phyloP scores from a whole-genome alignment of 441 rosid species.

The Erodium trifolium region DNA sequence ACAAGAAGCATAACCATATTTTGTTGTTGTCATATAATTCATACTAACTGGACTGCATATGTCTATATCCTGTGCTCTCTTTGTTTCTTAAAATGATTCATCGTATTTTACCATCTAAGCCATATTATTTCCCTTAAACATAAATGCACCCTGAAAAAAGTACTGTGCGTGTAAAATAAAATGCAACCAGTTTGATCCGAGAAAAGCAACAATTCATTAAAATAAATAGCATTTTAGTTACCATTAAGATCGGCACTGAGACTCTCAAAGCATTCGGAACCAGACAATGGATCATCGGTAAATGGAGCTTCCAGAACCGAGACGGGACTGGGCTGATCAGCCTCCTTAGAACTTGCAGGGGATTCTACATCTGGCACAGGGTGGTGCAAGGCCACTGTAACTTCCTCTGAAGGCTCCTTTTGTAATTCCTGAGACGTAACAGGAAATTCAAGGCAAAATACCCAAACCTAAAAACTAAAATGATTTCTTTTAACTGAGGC shows the following conservation, averaged over 20 bases:
- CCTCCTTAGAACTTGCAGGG: conserved; percentile 57
- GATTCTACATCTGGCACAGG: conserved; percentile 43
- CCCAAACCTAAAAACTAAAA: too few relatives aligned
- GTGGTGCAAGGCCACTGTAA: conserved; percentile 25
- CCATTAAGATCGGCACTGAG: conserved; percentile 88
- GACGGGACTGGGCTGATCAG: conserved; percentile 90
- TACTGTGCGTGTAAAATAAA: not conserved
- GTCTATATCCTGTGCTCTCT: not conserved
- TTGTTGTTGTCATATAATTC: not conserved
- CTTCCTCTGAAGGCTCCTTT: conserved; percentile 29
- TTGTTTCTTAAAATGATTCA: not conserved
- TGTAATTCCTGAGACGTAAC: conserved; percentile 43
- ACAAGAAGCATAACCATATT: not conserved
- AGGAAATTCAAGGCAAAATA: conserved; percentile 8
- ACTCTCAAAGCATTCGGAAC: conserved; percentile 90
- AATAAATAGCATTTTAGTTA: conserved; percentile 23
- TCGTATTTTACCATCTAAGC: not conserved
- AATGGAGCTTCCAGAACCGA: conserved; percentile 89
- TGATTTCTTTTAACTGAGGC: too few relatives aligned
- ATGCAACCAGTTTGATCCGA: conserved; percentile 6
- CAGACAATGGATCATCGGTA: conserved; percentile 55
- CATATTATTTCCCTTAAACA: not conserved
- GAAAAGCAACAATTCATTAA: conserved; percentile 4
- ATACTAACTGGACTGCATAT: not conserved
- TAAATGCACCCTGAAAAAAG: not conserved